Percentiles rank a stretch among this genome's conserved stretches.
Evolutionary conservation across 441 rosid genomes (phyloP).

Genomic region (Jatropha podagrica): DNA sequence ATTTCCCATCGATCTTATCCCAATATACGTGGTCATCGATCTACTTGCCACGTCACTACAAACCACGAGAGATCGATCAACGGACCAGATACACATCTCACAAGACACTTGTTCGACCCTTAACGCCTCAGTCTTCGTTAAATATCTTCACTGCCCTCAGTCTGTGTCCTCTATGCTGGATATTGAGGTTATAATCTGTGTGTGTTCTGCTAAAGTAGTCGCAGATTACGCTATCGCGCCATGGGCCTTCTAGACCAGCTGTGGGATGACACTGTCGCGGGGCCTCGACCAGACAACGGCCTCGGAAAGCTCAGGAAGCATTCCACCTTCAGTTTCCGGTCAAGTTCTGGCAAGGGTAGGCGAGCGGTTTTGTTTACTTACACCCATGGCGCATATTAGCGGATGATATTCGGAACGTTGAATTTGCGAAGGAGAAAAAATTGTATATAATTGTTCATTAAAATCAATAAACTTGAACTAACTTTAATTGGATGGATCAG

Average conservation of each 20-base stretch:
- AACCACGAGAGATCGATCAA: conserved; percentile 27
- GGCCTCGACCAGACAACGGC: conserved; percentile 86
- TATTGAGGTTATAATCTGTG: not conserved
- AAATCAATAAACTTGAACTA: not conserved
- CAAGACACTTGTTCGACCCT: conserved; percentile 32
- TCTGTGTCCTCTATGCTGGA: not conserved
- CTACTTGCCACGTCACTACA: conserved; percentile 41
- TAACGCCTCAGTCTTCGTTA: conserved; percentile 30
- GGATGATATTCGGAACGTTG: not conserved
- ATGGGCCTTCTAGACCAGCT: conserved; percentile 91
- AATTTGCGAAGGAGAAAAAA: not conserved
- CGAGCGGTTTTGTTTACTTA: not conserved
- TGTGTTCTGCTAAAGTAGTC: not conserved
- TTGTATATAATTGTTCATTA: not conserved
- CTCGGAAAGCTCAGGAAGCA: conserved; percentile 95
- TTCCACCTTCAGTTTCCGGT: conserved; percentile 58
- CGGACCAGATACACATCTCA: conserved; percentile 36
- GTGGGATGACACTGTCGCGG: conserved; percentile 98
- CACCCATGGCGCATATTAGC: not conserved
- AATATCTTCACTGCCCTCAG: not conserved
- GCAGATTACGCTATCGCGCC: conserved; percentile 9
- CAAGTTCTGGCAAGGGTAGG: conserved; percentile 89
- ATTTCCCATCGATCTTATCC: conserved; percentile 52
- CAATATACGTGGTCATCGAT: conserved; percentile 35
- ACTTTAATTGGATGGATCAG: not conserved